Percentiles rank a stretch among this genome's conserved stretches.
Evolutionary conservation across 345 rosid genomes (phyloP).

Genomic region (Conringia planisiliqua): DNA sequence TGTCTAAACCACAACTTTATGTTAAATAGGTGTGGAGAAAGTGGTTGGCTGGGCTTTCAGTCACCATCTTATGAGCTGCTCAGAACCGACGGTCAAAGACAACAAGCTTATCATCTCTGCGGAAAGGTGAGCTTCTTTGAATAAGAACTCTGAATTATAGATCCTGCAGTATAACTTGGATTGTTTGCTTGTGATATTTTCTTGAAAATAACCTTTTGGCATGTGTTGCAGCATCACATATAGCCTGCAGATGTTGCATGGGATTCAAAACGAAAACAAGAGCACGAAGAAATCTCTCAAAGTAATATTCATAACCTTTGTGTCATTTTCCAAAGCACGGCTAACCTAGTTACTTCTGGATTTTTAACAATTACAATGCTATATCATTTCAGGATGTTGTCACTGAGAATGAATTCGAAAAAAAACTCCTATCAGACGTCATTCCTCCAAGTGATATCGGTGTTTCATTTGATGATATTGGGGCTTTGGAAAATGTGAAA

Average conservation of each 20-base stretch:
- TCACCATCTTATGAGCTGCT: slow-evolving; percentile 66
- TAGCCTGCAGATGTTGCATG: slow-evolving; percentile 64
- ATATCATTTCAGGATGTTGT: slow-evolving; percentile 65
- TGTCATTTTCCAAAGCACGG: background rate
- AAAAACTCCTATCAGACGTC: slow-evolving; percentile 91
- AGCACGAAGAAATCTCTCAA: slow-evolving; percentile 74
- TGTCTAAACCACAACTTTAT: slow-evolving; percentile 10
- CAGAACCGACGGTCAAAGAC: slow-evolving; percentile 56
- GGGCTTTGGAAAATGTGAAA: slow-evolving; percentile 93
- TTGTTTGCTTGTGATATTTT: slow-evolving; percentile 3
- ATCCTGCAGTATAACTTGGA: background rate
- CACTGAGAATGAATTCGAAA: slow-evolving; percentile 97
- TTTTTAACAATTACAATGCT: background rate
- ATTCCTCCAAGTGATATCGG: slow-evolving; percentile 94
- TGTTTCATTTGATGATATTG: slow-evolving; percentile 89
- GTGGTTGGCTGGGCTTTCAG: slow-evolving; percentile 88
- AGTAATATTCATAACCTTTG: slow-evolving; percentile 35
- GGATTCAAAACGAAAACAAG: slow-evolving; percentile 65
- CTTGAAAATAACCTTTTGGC: background rate
- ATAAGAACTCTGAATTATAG: background rate
- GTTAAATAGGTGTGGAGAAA: slow-evolving; percentile 74
- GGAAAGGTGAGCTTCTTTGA: slow-evolving; percentile 53
- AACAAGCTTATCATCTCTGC: slow-evolving; percentile 59
- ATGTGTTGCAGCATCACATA: slow-evolving; percentile 52
- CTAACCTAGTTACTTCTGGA: background rate